Percentiles rank a stretch among this genome's conserved stretches.
Evolutionary conservation across 2,329 filamentous ascomycete species (phyloP).

Genomic region (Tolypocladium inflatum): DNA sequence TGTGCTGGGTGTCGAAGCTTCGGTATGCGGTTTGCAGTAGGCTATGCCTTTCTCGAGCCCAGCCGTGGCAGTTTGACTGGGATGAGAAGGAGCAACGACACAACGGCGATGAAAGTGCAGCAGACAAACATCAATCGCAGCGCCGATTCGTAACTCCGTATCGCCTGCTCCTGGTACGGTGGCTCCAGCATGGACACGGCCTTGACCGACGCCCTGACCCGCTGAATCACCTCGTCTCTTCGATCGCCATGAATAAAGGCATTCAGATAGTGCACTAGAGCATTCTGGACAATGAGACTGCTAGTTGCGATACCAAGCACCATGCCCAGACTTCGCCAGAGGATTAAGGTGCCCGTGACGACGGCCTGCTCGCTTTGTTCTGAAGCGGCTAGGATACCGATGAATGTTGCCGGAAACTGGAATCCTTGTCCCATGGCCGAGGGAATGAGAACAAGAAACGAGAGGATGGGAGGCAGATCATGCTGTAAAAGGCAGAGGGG

Average conservation of each 20-base stretch:
- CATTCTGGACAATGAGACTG: conserved; percentile 66
- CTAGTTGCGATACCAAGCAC: conserved; percentile 64
- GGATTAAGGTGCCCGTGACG: conserved; percentile 58
- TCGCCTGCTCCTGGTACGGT: conserved; percentile 44
- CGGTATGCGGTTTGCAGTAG: too few species aligned
- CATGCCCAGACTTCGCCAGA: conserved; percentile 62
- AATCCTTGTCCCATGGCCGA: conserved; percentile 51
- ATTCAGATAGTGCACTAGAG: conserved; percentile 51
- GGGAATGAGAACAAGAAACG: conserved; percentile 48
- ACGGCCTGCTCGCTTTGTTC: conserved; percentile 55
- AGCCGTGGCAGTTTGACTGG: conserved; percentile 46
- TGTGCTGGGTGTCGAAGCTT: too few species aligned
- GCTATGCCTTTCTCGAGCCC: conserved; percentile 25
- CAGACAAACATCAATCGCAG: conserved; percentile 36
- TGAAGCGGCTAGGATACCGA: conserved; percentile 51
- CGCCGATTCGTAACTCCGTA: conserved; percentile 43
- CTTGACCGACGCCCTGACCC: conserved; percentile 44
- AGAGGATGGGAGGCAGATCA: conserved; percentile 38
- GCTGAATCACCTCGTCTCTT: conserved; percentile 43
- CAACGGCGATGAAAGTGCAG: conserved; percentile 34
- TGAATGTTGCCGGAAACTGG: conserved; percentile 53
- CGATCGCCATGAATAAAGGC: conserved; percentile 47
- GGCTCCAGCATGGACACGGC: conserved; percentile 35
- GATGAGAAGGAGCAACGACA: conserved; percentile 36
- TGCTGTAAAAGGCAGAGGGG: conserved; percentile 39